These are phyloP conservation scores for Skeletonema menzelii DNA, from an alignment of 108 stramenopile genomes.

Conservation along the genomic window DNA sequence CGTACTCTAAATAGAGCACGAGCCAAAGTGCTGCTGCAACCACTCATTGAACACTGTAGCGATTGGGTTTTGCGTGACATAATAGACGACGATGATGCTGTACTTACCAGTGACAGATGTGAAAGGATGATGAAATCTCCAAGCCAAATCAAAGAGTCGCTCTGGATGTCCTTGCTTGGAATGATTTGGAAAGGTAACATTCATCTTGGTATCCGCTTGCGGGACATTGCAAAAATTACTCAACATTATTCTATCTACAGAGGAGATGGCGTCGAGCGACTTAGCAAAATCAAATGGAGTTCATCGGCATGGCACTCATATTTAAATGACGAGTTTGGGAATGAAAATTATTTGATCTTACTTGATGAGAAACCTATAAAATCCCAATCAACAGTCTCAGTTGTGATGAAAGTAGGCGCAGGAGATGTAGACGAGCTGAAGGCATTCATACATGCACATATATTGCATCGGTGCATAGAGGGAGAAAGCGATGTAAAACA, in stretches of 20 bases:
- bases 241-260: background rate
- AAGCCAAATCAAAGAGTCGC: conserved; percentile 37
- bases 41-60: conserved; percentile 29
- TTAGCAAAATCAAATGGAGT: conserved; percentile 8
- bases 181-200: conserved; percentile 28
- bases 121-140: conserved; percentile 13
- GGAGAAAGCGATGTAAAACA: conserved; percentile 5
- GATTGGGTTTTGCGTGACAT: conserved; percentile 1
- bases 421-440: conserved; percentile 55
- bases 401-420: conserved; percentile 55
- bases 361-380: conserved; percentile 3
- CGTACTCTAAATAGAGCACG: conserved; percentile 77
- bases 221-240: conserved; percentile 11
- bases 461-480: conserved; percentile 29
- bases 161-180: conserved; percentile 30
- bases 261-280: background rate
- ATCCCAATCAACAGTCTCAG: conserved; percentile 20
- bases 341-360: conserved; percentile 19
- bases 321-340: conserved; percentile 10
- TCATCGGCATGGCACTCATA: conserved; percentile 1
- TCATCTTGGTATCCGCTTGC: conserved; percentile 29
- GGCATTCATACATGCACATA: conserved; percentile 66
- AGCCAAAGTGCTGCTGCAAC: conserved; percentile 21
- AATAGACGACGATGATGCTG: background rate
- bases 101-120: background rate